These are phyloP conservation scores for Venustampulla echinocandica DNA, from an alignment of 495 filamentous ascomycete genomes.

Conservation along the genomic window DNA sequence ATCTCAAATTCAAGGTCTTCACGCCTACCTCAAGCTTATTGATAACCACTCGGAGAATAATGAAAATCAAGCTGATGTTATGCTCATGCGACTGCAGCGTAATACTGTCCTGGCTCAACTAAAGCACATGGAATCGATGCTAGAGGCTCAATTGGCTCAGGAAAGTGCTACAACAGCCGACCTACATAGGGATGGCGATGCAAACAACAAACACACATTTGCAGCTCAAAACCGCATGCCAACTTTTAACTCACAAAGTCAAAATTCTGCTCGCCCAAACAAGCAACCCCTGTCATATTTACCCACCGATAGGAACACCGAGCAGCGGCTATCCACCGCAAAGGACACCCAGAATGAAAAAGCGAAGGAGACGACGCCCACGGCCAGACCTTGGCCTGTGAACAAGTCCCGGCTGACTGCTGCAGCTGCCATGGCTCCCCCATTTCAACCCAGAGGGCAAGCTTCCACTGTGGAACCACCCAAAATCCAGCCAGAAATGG, in stretches of 20 bases:
- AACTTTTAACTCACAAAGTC: background rate
- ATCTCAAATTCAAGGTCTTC: conserved; percentile 19
- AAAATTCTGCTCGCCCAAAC: background rate
- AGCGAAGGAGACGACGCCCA: background rate
- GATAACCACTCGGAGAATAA: conserved; percentile 40
- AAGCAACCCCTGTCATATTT: background rate
- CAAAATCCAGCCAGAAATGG: background rate
- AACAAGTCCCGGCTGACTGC: conserved; percentile 16
- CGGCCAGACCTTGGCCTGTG: background rate
- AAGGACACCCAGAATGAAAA: background rate
- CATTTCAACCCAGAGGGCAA: conserved; percentile 22
- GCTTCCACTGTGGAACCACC: conserved; percentile 1
- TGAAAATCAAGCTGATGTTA: conserved; percentile 41
- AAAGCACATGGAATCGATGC: conserved; percentile 9
- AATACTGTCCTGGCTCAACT: conserved; percentile 8
- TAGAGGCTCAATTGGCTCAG: conserved; percentile 11
- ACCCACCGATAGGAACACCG: background rate
- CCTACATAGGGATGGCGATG: background rate
- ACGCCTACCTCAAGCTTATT: conserved; percentile 31
- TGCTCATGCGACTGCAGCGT: conserved; percentile 9
- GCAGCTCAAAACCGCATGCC: background rate
- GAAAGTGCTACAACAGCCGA: background rate
- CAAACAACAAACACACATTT: background rate
- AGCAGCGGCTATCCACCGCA: background rate
- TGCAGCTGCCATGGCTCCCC: conserved; percentile 22